phyloP scores from a whole-genome alignment of 148 eudicot species.

The Rheum nobile region DNA sequence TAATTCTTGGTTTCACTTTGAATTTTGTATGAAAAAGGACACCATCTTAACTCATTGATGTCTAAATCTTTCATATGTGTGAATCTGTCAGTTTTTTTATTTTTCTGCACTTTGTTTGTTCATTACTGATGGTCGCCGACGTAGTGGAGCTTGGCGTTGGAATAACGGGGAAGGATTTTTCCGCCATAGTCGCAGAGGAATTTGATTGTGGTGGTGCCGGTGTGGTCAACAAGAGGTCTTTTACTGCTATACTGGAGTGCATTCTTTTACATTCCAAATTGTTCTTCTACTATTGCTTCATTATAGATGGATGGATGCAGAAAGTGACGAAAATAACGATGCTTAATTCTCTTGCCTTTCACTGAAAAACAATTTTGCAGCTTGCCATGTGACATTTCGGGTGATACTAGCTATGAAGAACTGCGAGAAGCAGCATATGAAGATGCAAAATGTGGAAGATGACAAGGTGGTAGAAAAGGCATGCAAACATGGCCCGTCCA shows the following conservation, averaged over 20 bases:
- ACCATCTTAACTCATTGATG: too few relatives aligned
- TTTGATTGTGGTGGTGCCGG: constrained; percentile 29
- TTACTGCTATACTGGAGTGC: background rate
- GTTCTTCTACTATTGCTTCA: background rate
- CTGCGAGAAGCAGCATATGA: constrained; percentile 79
- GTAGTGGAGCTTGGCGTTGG: constrained; percentile 84
- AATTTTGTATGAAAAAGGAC: too few relatives aligned
- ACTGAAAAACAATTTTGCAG: constrained; percentile 28
- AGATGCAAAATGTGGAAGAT: constrained; percentile 71
- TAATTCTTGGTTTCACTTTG: too few relatives aligned
- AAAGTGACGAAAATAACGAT: background rate
- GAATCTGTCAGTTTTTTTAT: too few relatives aligned
- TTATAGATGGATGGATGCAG: background rate
- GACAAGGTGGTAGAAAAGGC: too few relatives aligned
- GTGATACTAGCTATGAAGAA: constrained; percentile 85
- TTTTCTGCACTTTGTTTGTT: too few relatives aligned
- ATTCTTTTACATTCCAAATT: background rate
- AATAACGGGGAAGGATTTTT: constrained; percentile 61
- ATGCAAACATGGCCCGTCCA: too few relatives aligned
- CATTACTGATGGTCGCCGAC: constrained; percentile 70
- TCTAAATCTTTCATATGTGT: too few relatives aligned
- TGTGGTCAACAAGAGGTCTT: constrained; percentile 1
- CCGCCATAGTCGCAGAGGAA: constrained; percentile 85
- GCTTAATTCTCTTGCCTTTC: constrained; percentile 2
- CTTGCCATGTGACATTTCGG: constrained; percentile 78